Evolutionary conservation across 129 eudicot genomes (phyloP), one percentile per base, ranked within the genome.

Genomic region (Cynara cardunculus): DNA sequence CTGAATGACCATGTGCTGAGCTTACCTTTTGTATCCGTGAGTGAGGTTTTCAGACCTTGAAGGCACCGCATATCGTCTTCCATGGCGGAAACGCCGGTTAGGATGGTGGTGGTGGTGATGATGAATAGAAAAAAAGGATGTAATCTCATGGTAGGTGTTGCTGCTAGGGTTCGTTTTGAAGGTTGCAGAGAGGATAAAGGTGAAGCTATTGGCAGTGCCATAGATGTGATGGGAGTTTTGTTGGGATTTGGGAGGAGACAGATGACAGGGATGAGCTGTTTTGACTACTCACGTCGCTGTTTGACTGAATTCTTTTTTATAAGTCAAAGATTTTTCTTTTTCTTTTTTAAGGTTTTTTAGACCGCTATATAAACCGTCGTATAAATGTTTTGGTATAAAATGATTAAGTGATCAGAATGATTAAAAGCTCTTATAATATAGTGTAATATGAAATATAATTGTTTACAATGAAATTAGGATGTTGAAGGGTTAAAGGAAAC

Each of bases 31-130:
- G 97, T 69, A 34, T 92, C 95, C 14, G 87, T 62, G 21, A 92
- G 76, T 5, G 97, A 81, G 70, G 79, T 62, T 78, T 85, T 85
- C 8, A 92, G 72, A 1, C 93, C 95, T 72, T 86, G 81, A 4
- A 92, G 84, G 72, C 97, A 92, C 8, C 84, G 70, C 31, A 88
- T 86, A 41, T 92, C 97, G 76, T 92, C 97, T 78, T 92, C 94
- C 27, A 84, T 73, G 78, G 93, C 81, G 84, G 74, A 39, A 70
- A 76, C 61, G 34, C 8, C 56, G 49, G 56, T 19, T 68, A 30
- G 21, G 70, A 27, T 26, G 61, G 69, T 22, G 61, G 21, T 9
- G 53, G 18, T 3, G 80, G 25, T 21, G 83, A 71, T 5, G 73
- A 74, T 73, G 78, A 78, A 19, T 2, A 35, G 25, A 1, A 28